Conservation (phyloP, 2,329 filamentous ascomycete species). For the Emergomyces pasteurianus region DNA sequence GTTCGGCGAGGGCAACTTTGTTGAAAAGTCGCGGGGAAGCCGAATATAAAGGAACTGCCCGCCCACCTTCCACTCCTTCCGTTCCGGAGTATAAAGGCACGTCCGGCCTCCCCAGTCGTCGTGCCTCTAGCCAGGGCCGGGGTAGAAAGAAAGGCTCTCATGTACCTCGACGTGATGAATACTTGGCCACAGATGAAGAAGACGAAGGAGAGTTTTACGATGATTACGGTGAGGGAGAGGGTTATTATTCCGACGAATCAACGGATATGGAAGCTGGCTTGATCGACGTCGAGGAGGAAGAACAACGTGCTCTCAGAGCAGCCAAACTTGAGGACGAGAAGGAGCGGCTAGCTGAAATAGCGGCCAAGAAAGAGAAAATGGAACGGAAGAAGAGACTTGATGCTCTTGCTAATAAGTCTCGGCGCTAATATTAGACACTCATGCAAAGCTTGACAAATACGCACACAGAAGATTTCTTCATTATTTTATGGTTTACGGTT, state of each 20-base stretch:
- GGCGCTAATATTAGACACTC: constrained; percentile 14
- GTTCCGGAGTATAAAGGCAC: constrained; percentile 31
- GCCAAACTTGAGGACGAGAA: constrained; percentile 37
- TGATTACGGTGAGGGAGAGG: constrained; percentile 21
- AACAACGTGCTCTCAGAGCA: constrained; percentile 27
- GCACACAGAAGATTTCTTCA: not conserved
- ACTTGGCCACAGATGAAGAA: constrained; percentile 37
- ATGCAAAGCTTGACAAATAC: not conserved
- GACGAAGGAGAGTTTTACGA: constrained; percentile 33
- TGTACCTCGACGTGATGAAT: constrained; percentile 27
- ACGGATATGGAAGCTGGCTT: constrained; percentile 42
- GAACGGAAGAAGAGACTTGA: constrained; percentile 33
- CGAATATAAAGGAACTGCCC: constrained; percentile 29
- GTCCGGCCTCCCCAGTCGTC: constrained; percentile 23
- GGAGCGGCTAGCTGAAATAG: constrained; percentile 31
- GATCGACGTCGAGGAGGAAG: constrained; percentile 35
- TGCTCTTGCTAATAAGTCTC: constrained; percentile 24
- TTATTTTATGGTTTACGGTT: not conserved
- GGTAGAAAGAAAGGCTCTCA: constrained; percentile 4
- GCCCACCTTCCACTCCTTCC: constrained; percentile 11
- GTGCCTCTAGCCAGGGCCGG: constrained; percentile 12
- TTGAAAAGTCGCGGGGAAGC: constrained; percentile 23
- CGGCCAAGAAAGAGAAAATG: constrained; percentile 35
- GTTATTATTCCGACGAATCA: constrained; percentile 34
- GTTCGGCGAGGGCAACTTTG: constrained; percentile 14